Evolutionary conservation across 768 basidiomycete species (phyloP).

Genomic region (Pilatotrama ljubarskyi): DNA sequence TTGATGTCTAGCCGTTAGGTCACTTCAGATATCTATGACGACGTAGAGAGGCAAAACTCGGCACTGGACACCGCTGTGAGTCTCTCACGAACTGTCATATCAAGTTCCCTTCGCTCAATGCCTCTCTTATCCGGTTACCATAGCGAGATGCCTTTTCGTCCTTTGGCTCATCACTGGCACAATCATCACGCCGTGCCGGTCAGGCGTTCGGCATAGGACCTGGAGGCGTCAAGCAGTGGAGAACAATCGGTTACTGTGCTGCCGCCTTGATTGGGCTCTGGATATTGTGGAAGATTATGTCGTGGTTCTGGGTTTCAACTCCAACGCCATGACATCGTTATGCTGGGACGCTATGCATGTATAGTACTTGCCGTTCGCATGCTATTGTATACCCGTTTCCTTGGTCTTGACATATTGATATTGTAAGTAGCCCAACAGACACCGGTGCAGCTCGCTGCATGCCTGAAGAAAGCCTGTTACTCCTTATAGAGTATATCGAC

Average conservation of each 20-base stretch:
- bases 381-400: too few relatives aligned
- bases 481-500: too few relatives aligned
- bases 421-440: background rate
- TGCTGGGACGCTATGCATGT: background rate
- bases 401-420: background rate
- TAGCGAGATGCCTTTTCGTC: conserved; percentile 69
- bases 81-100: conserved; percentile 13
- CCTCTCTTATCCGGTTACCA: background rate
- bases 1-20: conserved; percentile 46
- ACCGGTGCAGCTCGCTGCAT: too few relatives aligned
- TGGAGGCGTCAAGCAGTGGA: conserved; percentile 67
- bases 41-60: conserved; percentile 80
- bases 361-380: background rate
- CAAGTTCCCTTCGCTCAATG: background rate
- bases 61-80: conserved; percentile 77
- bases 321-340: background rate
- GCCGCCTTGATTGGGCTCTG: conserved; percentile 46
- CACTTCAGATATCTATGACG: conserved; percentile 85
- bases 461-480: too few relatives aligned
- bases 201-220: conserved; percentile 73
- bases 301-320: conserved; percentile 27
- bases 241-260: conserved; percentile 64
- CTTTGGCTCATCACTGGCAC: conserved; percentile 60
- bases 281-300: conserved; percentile 27
- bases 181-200: conserved; percentile 68